Evolutionary conservation across 257 asterid genomes (phyloP).

Genomic region (Eucommia ulmoides): DNA sequence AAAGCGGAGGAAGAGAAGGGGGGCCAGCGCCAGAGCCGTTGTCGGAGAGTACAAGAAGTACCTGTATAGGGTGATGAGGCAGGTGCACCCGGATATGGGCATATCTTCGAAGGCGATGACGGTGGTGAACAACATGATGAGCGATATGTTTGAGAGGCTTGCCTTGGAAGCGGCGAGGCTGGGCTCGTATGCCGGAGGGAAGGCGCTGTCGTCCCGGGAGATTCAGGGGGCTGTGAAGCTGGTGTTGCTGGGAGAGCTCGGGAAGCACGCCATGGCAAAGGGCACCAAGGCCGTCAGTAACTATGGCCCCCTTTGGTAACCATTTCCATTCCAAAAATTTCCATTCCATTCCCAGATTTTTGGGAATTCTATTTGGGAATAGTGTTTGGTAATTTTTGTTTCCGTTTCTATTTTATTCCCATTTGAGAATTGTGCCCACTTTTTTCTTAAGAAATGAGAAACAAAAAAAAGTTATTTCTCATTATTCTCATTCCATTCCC

Average conservation of each 20-base stretch:
- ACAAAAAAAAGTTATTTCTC: no score
- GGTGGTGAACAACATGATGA: conserved; percentile 50
- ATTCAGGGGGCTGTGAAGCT: conserved; percentile 77
- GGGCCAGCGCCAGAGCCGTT: conserved; percentile 10
- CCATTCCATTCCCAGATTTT: no score
- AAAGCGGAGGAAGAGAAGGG: conserved; percentile 14
- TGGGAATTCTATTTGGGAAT: no score
- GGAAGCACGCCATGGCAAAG: conserved; percentile 72
- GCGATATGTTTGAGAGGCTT: conserved; percentile 66
- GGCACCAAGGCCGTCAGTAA: conserved; percentile 55
- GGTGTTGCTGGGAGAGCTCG: conserved; percentile 74
- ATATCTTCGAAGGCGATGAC: conserved; percentile 69
- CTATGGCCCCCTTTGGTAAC: conserved; percentile 16
- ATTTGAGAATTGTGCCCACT: no score
- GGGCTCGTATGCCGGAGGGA: conserved; percentile 22
- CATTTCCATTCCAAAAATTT: no score
- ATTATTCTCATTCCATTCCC: no score
- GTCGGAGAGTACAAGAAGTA: conserved; percentile 43
- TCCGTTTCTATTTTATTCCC: no score
- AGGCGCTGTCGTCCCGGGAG: conserved; percentile 61
- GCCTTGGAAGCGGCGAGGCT: conserved; percentile 58
- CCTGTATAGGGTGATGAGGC: conserved; percentile 62
- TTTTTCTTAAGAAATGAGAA: no score
- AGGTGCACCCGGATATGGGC: conserved; percentile 81
- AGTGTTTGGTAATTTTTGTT: no score